Base-by-base conservation (phyloP, 495 filamentous ascomycete genomes). In the Aspergillus sclerotiicarbonarius region DNA sequence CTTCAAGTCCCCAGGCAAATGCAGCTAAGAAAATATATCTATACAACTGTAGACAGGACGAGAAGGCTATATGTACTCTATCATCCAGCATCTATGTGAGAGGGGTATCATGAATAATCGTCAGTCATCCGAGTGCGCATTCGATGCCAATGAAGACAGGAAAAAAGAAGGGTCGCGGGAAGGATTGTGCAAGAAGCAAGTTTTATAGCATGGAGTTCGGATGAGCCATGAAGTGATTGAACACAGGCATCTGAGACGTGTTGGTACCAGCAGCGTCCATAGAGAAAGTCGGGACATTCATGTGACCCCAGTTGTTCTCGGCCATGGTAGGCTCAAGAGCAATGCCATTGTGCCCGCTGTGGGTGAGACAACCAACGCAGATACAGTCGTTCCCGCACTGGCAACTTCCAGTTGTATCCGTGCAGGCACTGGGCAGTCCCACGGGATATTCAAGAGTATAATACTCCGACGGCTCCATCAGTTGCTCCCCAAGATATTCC, bases 321-420 rank as follows among this genome's bases (percentile, higher is more conserved):
- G 51, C 12, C 19, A 57, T 21, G 25, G 15, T 20, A 3, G 55
- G 56, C 13, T 55, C 54, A n/a, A 72, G 21, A 44, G 69, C 48
- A 16, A 76, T 20, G 29, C 74, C 75, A 32, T 71, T 73, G 56
- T 81, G 79, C 45, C 78, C 79, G 45, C 64, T 73, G 53, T 83
- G 80, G 3, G 77, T 80, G 8, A 79, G 67, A 56, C 79, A 82
- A 10, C 80, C 80, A n/a, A 76, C 56, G 54, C 80, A 83, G 55
- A 58, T 71, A 58, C 80, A 83, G 33, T 76, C 75, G 49, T 70
- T 74, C 25, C 78, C 78, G 41, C 80, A 83, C 54, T 72, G 73
- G 54, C 80, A 83, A 31, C 67, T 77, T 9, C 74, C 78, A n/a
- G 70, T 75, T 16, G 71, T 52, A 55, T 79, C 67, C 7, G 76